These are phyloP conservation scores for Pezicula radicicola DNA, from an alignment of 2,329 filamentous ascomycete species.

Conservation along the genomic window DNA sequence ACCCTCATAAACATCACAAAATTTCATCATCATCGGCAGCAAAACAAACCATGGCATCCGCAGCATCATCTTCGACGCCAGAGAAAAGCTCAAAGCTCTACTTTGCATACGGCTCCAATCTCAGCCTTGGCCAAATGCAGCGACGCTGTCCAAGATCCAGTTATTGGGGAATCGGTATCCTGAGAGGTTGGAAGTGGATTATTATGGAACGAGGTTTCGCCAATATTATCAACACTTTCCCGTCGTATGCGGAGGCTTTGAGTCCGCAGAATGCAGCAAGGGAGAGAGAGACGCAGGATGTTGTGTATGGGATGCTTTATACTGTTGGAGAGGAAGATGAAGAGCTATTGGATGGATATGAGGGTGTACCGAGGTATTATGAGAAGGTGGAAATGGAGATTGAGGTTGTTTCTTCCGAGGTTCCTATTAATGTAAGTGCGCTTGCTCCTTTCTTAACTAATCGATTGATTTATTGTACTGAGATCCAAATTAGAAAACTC, in stretches of 20 bases:
- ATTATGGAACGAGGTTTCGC: slow-evolving; percentile 65
- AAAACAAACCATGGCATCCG: no score
- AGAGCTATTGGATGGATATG: slow-evolving; percentile 47
- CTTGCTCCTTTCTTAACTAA: no score
- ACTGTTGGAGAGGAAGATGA: slow-evolving; percentile 47
- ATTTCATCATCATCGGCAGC: no score
- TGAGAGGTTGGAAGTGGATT: slow-evolving; percentile 57
- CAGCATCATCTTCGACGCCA: not conserved
- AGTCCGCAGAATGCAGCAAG: no score
- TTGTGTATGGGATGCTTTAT: slow-evolving; percentile 56
- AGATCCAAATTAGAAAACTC: no score
- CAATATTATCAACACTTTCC: slow-evolving; percentile 44
- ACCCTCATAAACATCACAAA: no score
- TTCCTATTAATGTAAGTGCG: no score
- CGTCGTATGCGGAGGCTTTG: no score
- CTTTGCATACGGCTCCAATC: slow-evolving; percentile 68
- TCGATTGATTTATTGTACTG: no score
- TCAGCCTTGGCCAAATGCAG: slow-evolving; percentile 62
- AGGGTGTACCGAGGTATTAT: slow-evolving; percentile 60
- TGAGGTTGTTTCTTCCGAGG: no score
- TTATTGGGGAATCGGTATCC: slow-evolving; percentile 45
- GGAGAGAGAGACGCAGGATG: not conserved
- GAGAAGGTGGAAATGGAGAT: slow-evolving; percentile 46
- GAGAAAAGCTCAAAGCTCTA: slow-evolving; percentile 37
- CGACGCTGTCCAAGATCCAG: slow-evolving; percentile 47